Evolutionary conservation across 176 grass and related monocot species (phyloP).

Genomic region (Aechmea fasciata): DNA sequence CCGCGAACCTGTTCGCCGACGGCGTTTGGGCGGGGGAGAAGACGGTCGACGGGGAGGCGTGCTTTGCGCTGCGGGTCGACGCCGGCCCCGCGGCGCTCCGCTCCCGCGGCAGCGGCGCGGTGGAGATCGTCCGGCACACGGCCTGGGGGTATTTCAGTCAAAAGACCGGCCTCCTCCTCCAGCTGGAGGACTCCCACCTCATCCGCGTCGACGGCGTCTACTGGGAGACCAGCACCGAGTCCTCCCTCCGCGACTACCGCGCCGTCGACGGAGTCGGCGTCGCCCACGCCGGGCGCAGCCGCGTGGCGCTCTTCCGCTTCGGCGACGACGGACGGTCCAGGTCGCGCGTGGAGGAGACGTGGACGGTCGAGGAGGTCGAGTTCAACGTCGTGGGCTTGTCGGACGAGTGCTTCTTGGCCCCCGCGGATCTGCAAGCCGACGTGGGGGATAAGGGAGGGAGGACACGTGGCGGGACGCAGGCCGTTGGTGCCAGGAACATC

Average conservation of each 20-base stretch:
- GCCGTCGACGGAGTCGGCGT: conserved; percentile 17
- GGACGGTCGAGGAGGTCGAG: conserved; percentile 24
- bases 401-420: conserved; percentile 19
- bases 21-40: conserved; percentile 14
- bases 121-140: conserved; percentile 21
- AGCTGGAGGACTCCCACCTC: conserved; percentile 23
- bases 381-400: conserved; percentile 22
- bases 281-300: conserved; percentile 20
- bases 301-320: conserved; percentile 10
- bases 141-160: conserved; percentile 25
- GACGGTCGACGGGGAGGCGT: conserved; percentile 18
- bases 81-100: conserved; percentile 7
- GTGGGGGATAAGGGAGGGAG: neutral
- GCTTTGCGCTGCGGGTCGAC: conserved; percentile 19
- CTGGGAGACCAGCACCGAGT: conserved; percentile 27
- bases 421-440: conserved; percentile 10
- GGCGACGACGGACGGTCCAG: conserved; percentile 11
- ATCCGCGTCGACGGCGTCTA: conserved; percentile 14
- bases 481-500: no score
- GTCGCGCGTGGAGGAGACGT: conserved; percentile 25
- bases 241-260: conserved; percentile 14
- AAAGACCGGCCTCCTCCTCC: conserved; percentile 10
- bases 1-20: conserved; percentile 19
- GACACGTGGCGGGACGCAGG: no score
- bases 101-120: conserved; percentile 11